Conservation (phyloP, 2,329 filamentous ascomycete species). For the Furcasterigmium sp. region DNA sequence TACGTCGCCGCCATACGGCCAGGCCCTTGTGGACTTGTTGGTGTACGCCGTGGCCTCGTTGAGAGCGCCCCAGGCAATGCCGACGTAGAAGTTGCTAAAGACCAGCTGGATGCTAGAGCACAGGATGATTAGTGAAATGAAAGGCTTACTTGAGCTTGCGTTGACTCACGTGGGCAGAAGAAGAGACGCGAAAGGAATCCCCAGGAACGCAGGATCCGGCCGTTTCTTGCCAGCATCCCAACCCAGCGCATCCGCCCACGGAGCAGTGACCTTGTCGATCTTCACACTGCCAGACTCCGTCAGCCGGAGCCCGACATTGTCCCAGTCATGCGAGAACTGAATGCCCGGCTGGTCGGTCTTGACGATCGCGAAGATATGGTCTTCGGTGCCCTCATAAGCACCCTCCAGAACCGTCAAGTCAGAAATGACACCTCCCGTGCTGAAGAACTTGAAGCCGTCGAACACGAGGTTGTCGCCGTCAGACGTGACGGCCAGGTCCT, state of each 20-base stretch:
- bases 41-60: slow-evolving; percentile 53
- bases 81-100: slow-evolving; percentile 63
- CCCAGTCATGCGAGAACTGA: slow-evolving; percentile 51
- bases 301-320: too few species aligned
- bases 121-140: too few species aligned
- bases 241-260: too few species aligned
- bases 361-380: slow-evolving; percentile 60
- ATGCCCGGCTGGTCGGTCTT: slow-evolving; percentile 53
- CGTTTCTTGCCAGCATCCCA: too few species aligned
- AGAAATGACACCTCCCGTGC: slow-evolving; percentile 61
- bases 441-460: slow-evolving; percentile 61
- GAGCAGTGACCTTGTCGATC: too few species aligned
- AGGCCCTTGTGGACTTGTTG: slow-evolving; percentile 48
- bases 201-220: too few species aligned
- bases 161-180: slow-evolving; percentile 48
- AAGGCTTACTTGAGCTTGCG: too few species aligned
- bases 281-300: too few species aligned
- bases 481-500: slow-evolving; percentile 50
- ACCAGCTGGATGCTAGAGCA: slow-evolving; percentile 52
- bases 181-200: slow-evolving; percentile 51
- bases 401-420: slow-evolving; percentile 63
- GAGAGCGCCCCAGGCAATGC: slow-evolving; percentile 55
- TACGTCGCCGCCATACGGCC: slow-evolving; percentile 59
- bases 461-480: slow-evolving; percentile 52
- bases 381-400: slow-evolving; percentile 48